These are phyloP conservation scores for Dimocarpus longan DNA, from an alignment of 345 rosid genomes.

Conservation along the genomic window DNA sequence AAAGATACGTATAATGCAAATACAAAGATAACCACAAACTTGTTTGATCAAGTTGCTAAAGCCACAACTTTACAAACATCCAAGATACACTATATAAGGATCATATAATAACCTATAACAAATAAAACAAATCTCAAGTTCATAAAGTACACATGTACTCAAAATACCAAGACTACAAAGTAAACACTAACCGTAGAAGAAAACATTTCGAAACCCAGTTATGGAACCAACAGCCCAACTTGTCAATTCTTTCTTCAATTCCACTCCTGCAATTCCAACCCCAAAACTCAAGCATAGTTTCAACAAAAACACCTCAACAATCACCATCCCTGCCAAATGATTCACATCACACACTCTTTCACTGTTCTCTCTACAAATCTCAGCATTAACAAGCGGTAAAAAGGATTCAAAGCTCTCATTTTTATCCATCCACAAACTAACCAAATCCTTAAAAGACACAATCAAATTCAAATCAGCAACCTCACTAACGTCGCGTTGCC, in stretches of 20 bases:
- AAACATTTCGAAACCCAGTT: constrained; percentile 42
- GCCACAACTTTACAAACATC: background rate
- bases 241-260: constrained; percentile 47
- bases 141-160: background rate
- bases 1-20: background rate
- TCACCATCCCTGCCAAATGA: constrained; percentile 52
- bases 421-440: constrained; percentile 40
- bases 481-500: constrained; percentile 16
- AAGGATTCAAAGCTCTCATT: constrained; percentile 31
- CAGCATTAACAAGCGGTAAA: constrained; percentile 42
- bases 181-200: constrained; percentile 52
- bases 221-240: constrained; percentile 52
- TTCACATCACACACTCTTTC: constrained; percentile 37
- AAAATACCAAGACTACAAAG: background rate
- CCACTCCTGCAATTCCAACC: constrained; percentile 23
- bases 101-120: background rate
- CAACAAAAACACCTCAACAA: constrained; percentile 52
- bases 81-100: background rate
- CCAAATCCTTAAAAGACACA: constrained; percentile 39
- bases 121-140: background rate
- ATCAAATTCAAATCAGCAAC: constrained; percentile 18
- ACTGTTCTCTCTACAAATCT: constrained; percentile 27
- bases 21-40: background rate
- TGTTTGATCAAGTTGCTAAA: constrained; percentile 6
- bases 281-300: constrained; percentile 46